Evolutionary conservation across 2,329 filamentous ascomycete species (phyloP).

Genomic region (Aspergillus fumigatiaffinis): DNA sequence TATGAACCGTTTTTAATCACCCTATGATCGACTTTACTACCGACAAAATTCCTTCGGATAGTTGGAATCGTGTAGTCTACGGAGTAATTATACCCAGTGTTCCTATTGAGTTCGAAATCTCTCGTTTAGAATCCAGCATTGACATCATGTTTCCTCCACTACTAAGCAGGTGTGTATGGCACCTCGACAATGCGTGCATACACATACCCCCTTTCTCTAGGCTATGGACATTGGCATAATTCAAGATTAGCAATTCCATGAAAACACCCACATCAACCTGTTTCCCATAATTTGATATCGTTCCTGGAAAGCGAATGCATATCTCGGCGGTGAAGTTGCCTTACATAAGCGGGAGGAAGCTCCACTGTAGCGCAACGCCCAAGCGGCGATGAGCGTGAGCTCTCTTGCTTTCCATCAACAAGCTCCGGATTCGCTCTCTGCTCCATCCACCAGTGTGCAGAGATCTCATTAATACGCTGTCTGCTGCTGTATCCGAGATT

Average conservation of each 20-base stretch:
- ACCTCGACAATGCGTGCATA: not conserved
- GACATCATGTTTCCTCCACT: not conserved
- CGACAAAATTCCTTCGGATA: not conserved
- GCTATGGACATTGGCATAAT: not conserved
- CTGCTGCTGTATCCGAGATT: constrained; percentile 14
- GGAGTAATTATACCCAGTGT: constrained; percentile 1
- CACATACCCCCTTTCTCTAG: not conserved
- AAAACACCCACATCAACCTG: not conserved
- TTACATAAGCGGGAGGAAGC: constrained; percentile 25
- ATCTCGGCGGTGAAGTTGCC: constrained; percentile 9
- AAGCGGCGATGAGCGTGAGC: constrained; percentile 20
- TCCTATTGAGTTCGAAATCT: not conserved
- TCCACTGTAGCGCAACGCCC: constrained; percentile 24
- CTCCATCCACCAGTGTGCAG: constrained; percentile 16
- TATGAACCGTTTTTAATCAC: not conserved
- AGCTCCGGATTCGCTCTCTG: constrained; percentile 19
- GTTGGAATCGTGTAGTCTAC: not conserved
- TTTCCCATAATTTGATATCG: not conserved
- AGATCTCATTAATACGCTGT: not conserved
- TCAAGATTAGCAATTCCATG: not conserved
- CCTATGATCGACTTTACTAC: not conserved
- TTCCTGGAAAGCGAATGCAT: not conserved
- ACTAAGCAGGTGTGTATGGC: not conserved
- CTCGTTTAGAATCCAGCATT: not conserved
- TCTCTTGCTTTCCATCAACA: constrained; percentile 24